These are phyloP conservation scores for Phytophthora cryptogea DNA, from an alignment of 352 stramenopile genomes.

Conservation along the genomic window DNA sequence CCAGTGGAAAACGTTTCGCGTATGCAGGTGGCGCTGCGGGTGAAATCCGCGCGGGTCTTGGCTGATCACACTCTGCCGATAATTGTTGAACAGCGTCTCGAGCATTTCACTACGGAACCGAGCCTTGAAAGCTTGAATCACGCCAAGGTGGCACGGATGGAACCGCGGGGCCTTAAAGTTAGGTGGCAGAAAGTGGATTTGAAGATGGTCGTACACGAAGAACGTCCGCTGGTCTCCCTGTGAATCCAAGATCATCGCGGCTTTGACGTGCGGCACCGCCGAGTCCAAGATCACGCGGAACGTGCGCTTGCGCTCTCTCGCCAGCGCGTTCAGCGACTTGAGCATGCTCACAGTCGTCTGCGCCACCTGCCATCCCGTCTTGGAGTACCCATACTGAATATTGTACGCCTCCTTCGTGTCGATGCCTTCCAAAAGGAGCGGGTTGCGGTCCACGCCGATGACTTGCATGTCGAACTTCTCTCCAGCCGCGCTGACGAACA, in stretches of 20 bases:
- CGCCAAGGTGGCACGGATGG: constrained; percentile 73
- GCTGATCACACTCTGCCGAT: constrained; percentile 51
- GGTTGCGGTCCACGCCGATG: constrained; percentile 67
- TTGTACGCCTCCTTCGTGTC: constrained; percentile 65
- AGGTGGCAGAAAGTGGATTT: constrained; percentile 81
- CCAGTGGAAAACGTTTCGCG: constrained; percentile 87
- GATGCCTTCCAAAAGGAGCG: constrained; percentile 61
- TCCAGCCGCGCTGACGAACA: constrained; percentile 79
- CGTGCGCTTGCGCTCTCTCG: constrained; percentile 70
- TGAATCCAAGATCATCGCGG: constrained; percentile 85
- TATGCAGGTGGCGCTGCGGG: constrained; percentile 56
- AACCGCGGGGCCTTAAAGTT: constrained; percentile 79
- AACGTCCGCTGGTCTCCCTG: constrained; percentile 87
- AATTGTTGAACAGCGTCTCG: constrained; percentile 74
- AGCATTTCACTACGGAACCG: constrained; percentile 80
- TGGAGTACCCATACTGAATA: constrained; percentile 83
- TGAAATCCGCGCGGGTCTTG: constrained; percentile 60
- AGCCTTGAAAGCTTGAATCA: constrained; percentile 84
- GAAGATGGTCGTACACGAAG: constrained; percentile 83
- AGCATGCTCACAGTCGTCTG: constrained; percentile 82
- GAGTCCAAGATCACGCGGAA: constrained; percentile 85
- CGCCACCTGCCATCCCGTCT: constrained; percentile 80
- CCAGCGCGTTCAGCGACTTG: constrained; percentile 76
- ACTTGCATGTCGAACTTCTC: constrained; percentile 87
- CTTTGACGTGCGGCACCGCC: constrained; percentile 83